Evolutionary conservation across 2,329 filamentous ascomycete species (phyloP).

Genomic region (Cladosporium sp.): DNA sequence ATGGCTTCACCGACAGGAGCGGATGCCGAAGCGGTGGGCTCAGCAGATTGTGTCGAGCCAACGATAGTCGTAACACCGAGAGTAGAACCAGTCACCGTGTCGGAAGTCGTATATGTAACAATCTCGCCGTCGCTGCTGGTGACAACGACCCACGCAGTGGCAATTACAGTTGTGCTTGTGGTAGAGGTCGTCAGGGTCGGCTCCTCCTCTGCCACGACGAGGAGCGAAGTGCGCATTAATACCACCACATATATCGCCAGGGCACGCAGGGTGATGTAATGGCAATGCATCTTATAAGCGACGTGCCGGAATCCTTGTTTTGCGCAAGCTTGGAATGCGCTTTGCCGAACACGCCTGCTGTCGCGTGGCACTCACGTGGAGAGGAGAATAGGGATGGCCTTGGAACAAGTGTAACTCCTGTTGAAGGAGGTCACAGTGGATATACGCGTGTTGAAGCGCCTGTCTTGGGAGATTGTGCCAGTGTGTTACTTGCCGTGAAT

Average conservation of each 20-base stretch:
- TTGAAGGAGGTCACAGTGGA: not conserved
- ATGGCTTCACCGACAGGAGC: conserved; percentile 10
- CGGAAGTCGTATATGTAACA: conserved; percentile 22
- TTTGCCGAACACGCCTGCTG: not conserved
- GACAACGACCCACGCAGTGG: conserved; percentile 24
- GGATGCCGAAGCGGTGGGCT: conserved; percentile 16
- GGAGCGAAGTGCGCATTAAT: conserved; percentile 19
- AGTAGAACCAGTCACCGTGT: conserved; percentile 12
- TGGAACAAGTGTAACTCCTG: not conserved
- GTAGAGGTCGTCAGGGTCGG: conserved; percentile 27
- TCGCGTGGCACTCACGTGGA: conserved; percentile 14
- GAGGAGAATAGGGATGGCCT: not conserved
- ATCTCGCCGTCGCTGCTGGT: conserved; percentile 25
- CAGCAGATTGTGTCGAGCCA: conserved; percentile 4
- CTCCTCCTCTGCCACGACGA: conserved; percentile 22
- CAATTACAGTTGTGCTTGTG: conserved; percentile 29
- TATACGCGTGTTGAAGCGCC: not conserved
- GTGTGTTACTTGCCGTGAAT: conserved; percentile 1
- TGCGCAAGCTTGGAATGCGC: conserved; percentile 15
- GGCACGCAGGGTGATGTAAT: conserved; percentile 24
- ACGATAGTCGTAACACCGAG: conserved; percentile 10
- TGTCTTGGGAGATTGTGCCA: not conserved
- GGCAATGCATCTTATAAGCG: conserved; percentile 22
- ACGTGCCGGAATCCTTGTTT: conserved; percentile 16
- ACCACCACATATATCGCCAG: conserved; percentile 25